A percentile compares a stretch with the other conserved stretches of the same genome.
Conservation (phyloP, 352 stramenopile species). For the Pythium dissimile region DNA sequence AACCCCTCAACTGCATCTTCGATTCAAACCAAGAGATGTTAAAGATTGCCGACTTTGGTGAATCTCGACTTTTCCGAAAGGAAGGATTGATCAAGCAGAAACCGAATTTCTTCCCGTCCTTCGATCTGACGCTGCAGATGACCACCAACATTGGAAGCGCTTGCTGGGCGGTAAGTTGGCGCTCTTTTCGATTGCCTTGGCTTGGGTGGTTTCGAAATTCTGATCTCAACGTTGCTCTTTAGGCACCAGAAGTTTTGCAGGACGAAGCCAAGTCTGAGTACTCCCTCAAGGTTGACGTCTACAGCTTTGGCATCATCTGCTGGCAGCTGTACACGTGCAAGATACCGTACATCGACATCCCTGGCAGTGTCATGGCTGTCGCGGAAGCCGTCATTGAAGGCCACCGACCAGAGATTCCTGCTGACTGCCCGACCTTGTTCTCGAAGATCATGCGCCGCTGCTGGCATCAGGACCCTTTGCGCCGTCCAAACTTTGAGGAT, state of each 20-base stretch:
- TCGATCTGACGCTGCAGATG: constrained; percentile 70
- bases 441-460: constrained; percentile 80
- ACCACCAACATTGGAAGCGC: constrained; percentile 80
- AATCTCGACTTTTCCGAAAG: constrained; percentile 67
- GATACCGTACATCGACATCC: constrained; percentile 70
- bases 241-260: constrained; percentile 67
- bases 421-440: constrained; percentile 60
- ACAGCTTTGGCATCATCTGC: constrained; percentile 84
- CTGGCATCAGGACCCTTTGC: constrained; percentile 67
- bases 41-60: constrained; percentile 79
- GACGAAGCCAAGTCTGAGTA: constrained; percentile 68
- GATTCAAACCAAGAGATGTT: constrained; percentile 72
- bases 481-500: constrained; percentile 72
- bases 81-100: constrained; percentile 46
- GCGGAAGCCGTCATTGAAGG: constrained; percentile 68
- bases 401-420: constrained; percentile 56
- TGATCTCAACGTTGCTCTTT: neutral
- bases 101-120: constrained; percentile 58
- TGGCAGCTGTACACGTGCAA: constrained; percentile 79
- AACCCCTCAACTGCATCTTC: constrained; percentile 83
- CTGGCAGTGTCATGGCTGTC: constrained; percentile 69
- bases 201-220: neutral
- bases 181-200: no score
- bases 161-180: constrained; percentile 55
- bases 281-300: constrained; percentile 83